A percentile compares a stretch with the other conserved stretches of the same genome.
Conservation (phyloP, 495 filamentous ascomycete species). For the Hypoxylon crocopeplum region DNA sequence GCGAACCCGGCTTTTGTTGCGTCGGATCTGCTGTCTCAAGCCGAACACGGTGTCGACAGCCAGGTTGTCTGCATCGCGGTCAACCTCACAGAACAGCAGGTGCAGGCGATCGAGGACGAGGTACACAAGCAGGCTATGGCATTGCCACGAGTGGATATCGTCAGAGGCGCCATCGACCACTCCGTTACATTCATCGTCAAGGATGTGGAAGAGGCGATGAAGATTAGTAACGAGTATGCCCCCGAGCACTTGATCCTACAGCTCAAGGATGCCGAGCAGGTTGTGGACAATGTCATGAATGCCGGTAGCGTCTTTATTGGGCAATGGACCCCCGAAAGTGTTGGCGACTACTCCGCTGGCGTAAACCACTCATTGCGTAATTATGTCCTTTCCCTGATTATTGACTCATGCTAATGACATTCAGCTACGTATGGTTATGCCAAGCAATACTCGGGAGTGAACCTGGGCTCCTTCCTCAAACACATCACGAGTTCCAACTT, state of each 20-base stretch:
- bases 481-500: slow-evolving; percentile 93
- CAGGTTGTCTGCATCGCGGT: slow-evolving; percentile 94
- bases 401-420: background rate
- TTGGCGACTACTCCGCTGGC: slow-evolving; percentile 96
- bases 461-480: slow-evolving; percentile 92
- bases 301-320: slow-evolving; percentile 96
- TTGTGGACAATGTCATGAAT: slow-evolving; percentile 83
- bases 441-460: slow-evolving; percentile 97
- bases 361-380: slow-evolving; percentile 97
- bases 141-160: slow-evolving; percentile 89
- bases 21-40: slow-evolving; percentile 91
- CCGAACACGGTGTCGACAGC: slow-evolving; percentile 93
- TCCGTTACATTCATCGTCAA: slow-evolving; percentile 86
- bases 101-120: slow-evolving; percentile 86
- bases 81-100: slow-evolving; percentile 71
- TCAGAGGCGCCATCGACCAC: slow-evolving; percentile 88
- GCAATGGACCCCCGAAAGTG: slow-evolving; percentile 93
- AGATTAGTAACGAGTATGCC: slow-evolving; percentile 90
- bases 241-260: slow-evolving; percentile 97
- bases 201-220: slow-evolving; percentile 82
- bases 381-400: slow-evolving; percentile 42
- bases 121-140: slow-evolving; percentile 87
- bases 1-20: slow-evolving; percentile 96
- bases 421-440: slow-evolving; percentile 96
- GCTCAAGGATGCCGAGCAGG: slow-evolving; percentile 71